Base-by-base conservation (phyloP, 495 filamentous ascomycete species). In the Penicillium bovifimosum region DNA sequence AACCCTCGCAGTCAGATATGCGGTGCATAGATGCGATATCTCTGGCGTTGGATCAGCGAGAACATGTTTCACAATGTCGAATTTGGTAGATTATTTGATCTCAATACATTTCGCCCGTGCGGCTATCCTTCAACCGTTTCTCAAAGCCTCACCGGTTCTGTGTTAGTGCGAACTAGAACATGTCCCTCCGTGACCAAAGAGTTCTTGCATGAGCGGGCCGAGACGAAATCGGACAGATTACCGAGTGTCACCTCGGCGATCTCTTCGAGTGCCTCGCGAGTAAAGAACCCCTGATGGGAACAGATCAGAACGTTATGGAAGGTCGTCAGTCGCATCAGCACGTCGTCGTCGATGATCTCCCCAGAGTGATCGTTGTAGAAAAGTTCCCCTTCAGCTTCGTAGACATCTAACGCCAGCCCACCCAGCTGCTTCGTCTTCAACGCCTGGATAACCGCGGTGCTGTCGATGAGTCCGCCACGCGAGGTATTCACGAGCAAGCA, bases 321-420 rank as follows among this genome's bases (percentile, higher is more conserved):
- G 1, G 84, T 86, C 63, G 84, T 79, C 50, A 88, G 59, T n/a
- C 85, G 78, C 76, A 79, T 80, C 31, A 88, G 61, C 41, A 80
- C 75, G 58, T 87, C 85, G 56, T 88, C 85, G 35, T 86, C 70
- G 58, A 87, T 85, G 55, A 87, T 84, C 50, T 85, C 80, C 9
- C 73, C 75, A 11, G 79, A 83, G 51, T 83, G 81, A 53, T 88
- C 83, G 46, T 78, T 74, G 54, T 86, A 88, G 60, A 88, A 87
- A 20, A 70, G 78, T 63, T 47, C 74, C 46, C 54, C 74, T 60
- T 96, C 91, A 0, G 88, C 88, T 48, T 93, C 89, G 32, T 90
- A 88, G 0, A 95, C 91, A 69, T 96, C 91, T 35, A 95, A 64
- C 39, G 88, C 88, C 9, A 90, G 81, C 17, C 88, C 90, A 26